These are phyloP conservation scores for Brasenia schreberi DNA, from an alignment of 164 flowering plant genomes.

Conservation along the genomic window DNA sequence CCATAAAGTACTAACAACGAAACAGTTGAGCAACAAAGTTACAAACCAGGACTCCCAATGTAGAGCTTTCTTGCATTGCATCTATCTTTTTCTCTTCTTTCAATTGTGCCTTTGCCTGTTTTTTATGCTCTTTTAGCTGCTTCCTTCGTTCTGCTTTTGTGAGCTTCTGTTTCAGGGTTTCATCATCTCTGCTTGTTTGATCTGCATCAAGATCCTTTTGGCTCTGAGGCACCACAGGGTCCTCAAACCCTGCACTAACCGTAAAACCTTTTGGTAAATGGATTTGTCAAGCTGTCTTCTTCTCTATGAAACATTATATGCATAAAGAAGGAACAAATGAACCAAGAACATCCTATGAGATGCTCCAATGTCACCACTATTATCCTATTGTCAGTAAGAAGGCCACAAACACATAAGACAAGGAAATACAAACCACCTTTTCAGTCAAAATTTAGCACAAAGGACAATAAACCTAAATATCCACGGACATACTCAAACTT, in stretches of 20 bases:
- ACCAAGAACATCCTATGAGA: too few species aligned
- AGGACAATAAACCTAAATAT: too few species aligned
- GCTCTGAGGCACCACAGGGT: conserved; percentile 18
- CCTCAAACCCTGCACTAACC: conserved; percentile 27
- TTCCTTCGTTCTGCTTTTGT: conserved; percentile 76
- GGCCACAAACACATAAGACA: too few species aligned
- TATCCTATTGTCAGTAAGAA: too few species aligned
- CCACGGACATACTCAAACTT: too few species aligned
- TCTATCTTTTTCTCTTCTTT: conserved; percentile 27
- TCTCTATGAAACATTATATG: not conserved
- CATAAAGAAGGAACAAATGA: too few species aligned
- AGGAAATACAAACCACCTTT: too few species aligned
- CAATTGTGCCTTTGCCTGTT: conserved; percentile 63
- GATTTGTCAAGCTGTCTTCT: not conserved
- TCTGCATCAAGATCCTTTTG: conserved; percentile 22
- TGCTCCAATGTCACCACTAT: too few species aligned
- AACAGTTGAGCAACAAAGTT: not conserved
- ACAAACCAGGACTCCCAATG: conserved; percentile 65
- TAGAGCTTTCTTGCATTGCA: conserved; percentile 33
- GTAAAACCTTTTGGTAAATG: not conserved
- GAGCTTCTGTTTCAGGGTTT: conserved; percentile 27
- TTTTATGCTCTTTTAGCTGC: conserved; percentile 63
- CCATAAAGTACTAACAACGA: too few species aligned
- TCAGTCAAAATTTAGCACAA: too few species aligned
- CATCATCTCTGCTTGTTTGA: conserved; percentile 15